These are phyloP conservation scores for Penicillium silybi DNA, from an alignment of 495 filamentous ascomycete species.

Conservation along the genomic window DNA sequence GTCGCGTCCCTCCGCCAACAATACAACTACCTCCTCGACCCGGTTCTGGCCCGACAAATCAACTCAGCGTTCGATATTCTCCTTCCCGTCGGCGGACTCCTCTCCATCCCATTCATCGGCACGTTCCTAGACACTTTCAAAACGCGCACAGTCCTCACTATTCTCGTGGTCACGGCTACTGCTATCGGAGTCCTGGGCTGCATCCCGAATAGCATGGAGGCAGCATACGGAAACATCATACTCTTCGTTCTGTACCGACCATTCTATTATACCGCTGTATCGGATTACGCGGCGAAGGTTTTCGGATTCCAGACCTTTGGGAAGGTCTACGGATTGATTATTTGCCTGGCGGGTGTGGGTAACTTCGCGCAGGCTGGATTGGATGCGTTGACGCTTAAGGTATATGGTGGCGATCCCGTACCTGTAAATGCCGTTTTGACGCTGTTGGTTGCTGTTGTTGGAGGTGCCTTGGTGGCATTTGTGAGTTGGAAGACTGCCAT, in stretches of 20 bases:
- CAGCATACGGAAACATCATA: constrained; percentile 73
- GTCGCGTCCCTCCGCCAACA: constrained; percentile 86
- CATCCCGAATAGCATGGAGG: constrained; percentile 58
- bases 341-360: constrained; percentile 79
- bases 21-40: constrained; percentile 72
- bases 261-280: constrained; percentile 52
- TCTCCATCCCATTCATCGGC: constrained; percentile 86
- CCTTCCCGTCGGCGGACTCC: constrained; percentile 79
- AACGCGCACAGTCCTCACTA: constrained; percentile 68
- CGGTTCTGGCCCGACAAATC: constrained; percentile 56
- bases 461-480: constrained; percentile 55
- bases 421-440: constrained; percentile 76
- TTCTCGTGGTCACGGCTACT: constrained; percentile 70
- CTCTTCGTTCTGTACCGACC: constrained; percentile 66
- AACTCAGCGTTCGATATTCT: constrained; percentile 88
- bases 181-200: constrained; percentile 76
- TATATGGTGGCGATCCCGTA: constrained; percentile 66
- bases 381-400: constrained; percentile 72
- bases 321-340: constrained; percentile 92
- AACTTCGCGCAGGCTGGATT: constrained; percentile 84
- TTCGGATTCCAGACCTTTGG: constrained; percentile 96
- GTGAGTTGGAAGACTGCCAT: constrained; percentile 40
- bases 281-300: constrained; percentile 89
- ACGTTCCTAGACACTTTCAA: constrained; percentile 70
- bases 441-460: constrained; percentile 54